Percentiles rank a stretch among this genome's conserved stretches.
phyloP scores from a whole-genome alignment of 257 asterid species.

The Jacaranda copaia region DNA sequence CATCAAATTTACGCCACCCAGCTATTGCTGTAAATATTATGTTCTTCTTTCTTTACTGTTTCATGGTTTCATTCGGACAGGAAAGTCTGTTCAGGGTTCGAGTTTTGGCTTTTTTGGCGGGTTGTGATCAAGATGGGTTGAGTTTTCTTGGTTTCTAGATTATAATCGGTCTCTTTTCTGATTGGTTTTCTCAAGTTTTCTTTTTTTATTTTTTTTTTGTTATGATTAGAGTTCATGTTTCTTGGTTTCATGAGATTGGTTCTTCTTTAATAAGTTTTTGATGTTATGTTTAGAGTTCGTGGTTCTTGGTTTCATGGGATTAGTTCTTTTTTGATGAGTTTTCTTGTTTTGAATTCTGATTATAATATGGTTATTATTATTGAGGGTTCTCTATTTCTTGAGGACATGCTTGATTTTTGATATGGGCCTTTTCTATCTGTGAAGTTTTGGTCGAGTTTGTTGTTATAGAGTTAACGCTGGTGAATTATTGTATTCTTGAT shows the following conservation, averaged over 20 bases:
- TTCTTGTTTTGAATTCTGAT: neutral
- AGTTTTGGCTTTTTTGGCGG: constrained; percentile 1
- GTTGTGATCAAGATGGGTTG: constrained; percentile 22
- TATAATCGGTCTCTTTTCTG: constrained; percentile 12
- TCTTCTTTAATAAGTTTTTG: neutral
- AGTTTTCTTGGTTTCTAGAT: constrained; percentile 22
- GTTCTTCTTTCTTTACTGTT: too few species aligned
- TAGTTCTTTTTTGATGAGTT: neutral
- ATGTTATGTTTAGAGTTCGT: neutral
- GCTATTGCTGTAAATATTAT: too few species aligned
- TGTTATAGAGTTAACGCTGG: constrained; percentile 13
- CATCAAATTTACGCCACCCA: too few species aligned
- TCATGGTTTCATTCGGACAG: too few species aligned
- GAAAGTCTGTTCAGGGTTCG: neutral
- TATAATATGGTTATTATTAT: constrained; percentile 1
- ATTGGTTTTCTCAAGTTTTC: neutral
- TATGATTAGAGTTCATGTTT: too few species aligned
- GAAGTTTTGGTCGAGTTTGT: neutral
- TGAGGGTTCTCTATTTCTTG: neutral
- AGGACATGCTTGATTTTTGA: constrained; percentile 1
- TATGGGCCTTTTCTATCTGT: neutral
- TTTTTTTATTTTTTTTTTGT: too few species aligned
- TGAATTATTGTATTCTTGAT: constrained; percentile 22
- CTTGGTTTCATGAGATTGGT: neutral
- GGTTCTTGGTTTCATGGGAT: constrained; percentile 9